Evolutionary conservation across 116 monocot species (phyloP).

Genomic region (Phalaenopsis hybrid): DNA sequence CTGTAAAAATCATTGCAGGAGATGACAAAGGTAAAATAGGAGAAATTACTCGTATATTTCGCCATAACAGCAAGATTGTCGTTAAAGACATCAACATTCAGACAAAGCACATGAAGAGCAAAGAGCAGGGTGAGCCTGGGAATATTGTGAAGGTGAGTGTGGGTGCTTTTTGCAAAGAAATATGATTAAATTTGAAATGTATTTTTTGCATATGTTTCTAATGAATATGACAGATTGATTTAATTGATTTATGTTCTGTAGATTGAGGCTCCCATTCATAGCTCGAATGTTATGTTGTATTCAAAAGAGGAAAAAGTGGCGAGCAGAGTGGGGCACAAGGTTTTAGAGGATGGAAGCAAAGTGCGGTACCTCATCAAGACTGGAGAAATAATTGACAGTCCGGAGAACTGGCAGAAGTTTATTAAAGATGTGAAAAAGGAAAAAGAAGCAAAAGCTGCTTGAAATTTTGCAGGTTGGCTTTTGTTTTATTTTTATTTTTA

Average conservation of each 20-base stretch:
- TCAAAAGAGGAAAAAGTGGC: conserved; percentile 82
- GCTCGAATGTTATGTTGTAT: conserved; percentile 95
- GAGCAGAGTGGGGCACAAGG: conserved; percentile 83
- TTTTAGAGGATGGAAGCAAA: conserved; percentile 71
- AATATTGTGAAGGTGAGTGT: conserved; percentile 66
- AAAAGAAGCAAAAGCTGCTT: conserved; percentile 17
- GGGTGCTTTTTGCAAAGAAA: neutral
- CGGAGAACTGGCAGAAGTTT: conserved; percentile 62
- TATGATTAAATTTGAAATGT: too few relatives aligned
- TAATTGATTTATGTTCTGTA: conserved; percentile 16
- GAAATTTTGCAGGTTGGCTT: neutral
- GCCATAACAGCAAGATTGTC: conserved; percentile 82
- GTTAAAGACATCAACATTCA: conserved; percentile 88
- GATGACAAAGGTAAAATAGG: conserved; percentile 92
- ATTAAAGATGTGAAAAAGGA: conserved; percentile 41
- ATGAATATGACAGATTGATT: neutral
- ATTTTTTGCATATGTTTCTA: too few relatives aligned
- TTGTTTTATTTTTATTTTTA: too few relatives aligned
- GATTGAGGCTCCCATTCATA: conserved; percentile 92
- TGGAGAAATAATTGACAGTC: conserved; percentile 80
- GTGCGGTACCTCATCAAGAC: conserved; percentile 89
- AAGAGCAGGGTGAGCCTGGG: conserved; percentile 80
- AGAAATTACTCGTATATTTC: conserved; percentile 60
- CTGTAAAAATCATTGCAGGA: conserved; percentile 82
- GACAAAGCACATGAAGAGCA: conserved; percentile 93